Evolutionary conservation across 306 rosid species (phyloP), one percentile per base, ranked within the genome.

Genomic region (Betula pendula): DNA sequence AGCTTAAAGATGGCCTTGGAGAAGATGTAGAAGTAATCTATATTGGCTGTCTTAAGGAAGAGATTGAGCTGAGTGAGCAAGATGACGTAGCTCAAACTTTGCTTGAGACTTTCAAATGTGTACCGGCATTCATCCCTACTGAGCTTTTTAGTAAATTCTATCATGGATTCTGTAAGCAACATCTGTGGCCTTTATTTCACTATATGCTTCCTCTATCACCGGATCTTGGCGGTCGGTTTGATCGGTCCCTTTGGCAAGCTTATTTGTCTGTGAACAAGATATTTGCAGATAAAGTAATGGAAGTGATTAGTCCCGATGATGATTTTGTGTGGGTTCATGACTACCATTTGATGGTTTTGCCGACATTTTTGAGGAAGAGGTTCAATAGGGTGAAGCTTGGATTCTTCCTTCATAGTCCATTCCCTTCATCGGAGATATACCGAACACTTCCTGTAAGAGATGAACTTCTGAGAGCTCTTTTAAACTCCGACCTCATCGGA

Each of bases 231-330:
- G 97, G 94, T 22, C 80, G 97, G 62, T 93, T 93, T 20, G 91
- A 93, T 70, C 75, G 97, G 79, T 85, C 93, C 47, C 87, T 90
- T 20, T 93, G 97, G 97, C 97, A 89, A 76, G 97, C 97, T 24
- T 93, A 93, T 84, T 86, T 93, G 77, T 90, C 97, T 1, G 96
- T 90, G 72, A 93, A 93, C 92, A 90, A 93, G 92, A 90, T 89
- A 66, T 93, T 93, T 88, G 97, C 97, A 2, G 97, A 93, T 84
- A 93, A 86, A 81, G 94, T 93, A 24, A 90, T 89, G 94, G 97
- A 90, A 81, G 97, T 93, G 72, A 90, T 93, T 72, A 90, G 76
- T 83, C 92, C 92, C 1, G 89, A 88, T 33, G 92, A 88, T 29
- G 92, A 88, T 65, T 88, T 76, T 58, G 92, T 93, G 50, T 93